Base-by-base conservation (phyloP, 106 monocot species). In the Dendrobium chrysotoxum region DNA sequence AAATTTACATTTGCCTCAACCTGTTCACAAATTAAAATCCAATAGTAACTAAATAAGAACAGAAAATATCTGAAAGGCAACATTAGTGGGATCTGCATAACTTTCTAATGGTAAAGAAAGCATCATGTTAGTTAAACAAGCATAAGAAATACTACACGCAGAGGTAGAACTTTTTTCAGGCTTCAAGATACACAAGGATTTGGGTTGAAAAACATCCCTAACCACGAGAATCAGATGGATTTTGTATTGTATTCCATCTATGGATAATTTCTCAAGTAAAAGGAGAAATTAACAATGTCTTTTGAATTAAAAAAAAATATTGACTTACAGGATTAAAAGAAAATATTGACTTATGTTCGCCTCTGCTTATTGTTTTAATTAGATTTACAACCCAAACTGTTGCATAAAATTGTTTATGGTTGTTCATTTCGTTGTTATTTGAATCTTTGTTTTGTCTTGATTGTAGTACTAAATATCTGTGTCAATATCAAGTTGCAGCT, bases 1-100 rank as follows among this genome's bases (percentile, higher is more conserved):
- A n/a, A n/a, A n/a, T n/a, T n/a, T 0, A 95, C 95, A 84, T 98
- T 95, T 89, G 98, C 98, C 84, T 98, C 95, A 9, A 95, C 95
- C 97, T 98, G 85, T 87, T 26, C 0, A 28, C 25, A 76, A 76
- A n/a, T 20, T 41, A 47, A 76, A 76, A 28, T 10, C 9, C 10
- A 76, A 76, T 50, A 45, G 25, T 50, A 76, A 42, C n/a, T 6
- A 74, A 42, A 72, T 67, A 5, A 67, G 66, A 70, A 70, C 35
- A 35, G 10, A 30, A 70, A 50, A 70, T 13, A 70, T 30, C 15
- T 70, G 70, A 35, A 70, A 70, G 28, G 15, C 31, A 30, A 68
- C 30, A 10, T 7, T 2, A 75, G 41, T 7, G 40, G 16, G 71
- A 65, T 65, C 9, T 15, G 26, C 9, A 65, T 0, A 65, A 11